Evolutionary conservation across 2,329 filamentous ascomycete genomes (phyloP), one percentile per base, ranked within the genome.

Genomic region (Epichloe baconii): DNA sequence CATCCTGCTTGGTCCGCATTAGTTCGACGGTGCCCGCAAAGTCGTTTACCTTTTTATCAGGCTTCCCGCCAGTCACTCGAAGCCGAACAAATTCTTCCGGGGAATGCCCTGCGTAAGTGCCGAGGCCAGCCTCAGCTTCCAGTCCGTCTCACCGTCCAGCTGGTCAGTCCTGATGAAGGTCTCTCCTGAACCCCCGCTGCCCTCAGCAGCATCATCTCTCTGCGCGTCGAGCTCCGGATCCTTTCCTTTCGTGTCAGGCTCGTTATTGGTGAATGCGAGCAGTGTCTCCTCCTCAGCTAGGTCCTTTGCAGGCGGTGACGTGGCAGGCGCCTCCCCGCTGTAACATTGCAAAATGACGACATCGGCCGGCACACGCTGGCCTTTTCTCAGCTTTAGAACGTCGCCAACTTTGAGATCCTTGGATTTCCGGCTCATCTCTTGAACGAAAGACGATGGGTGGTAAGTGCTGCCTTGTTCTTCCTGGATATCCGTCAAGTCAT

Each of bases 81-180:
- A 84, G 70, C 17, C 80, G 75, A 49, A 82, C 75, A 55, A 95
- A 82, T 57, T 95, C 87, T 44, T 80, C 1, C 83, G 70, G 0
- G 0, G 82, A 69, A 98, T 71, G n/a, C 73, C 78, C 62, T 98
- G 93, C 0, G 90, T 91, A 26, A 97, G 68, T 0, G 87, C 81
- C 12, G 89, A 93, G 1, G 93, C 89, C 37, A 97, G 68, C 34
- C 94, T 83, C 52, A 98, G 73, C 69, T 98, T 98, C 94, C 93
- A 98, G 63, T 98, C 93, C 0, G 93, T 98, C 70, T 98, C 93
- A 59, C 93, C 93, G 62, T 98, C 93, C 10, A 98, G 76, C 64
- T 98, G 93, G 66, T 98, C 93, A 2, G 94, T 98, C 54, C 93
- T 80, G 62, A 98, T 97, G 62, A 98, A 98, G 0, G 91, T 91